These are phyloP conservation scores for Nitzschia sp. DNA, from an alignment of 108 stramenopile species.

Conservation along the genomic window DNA sequence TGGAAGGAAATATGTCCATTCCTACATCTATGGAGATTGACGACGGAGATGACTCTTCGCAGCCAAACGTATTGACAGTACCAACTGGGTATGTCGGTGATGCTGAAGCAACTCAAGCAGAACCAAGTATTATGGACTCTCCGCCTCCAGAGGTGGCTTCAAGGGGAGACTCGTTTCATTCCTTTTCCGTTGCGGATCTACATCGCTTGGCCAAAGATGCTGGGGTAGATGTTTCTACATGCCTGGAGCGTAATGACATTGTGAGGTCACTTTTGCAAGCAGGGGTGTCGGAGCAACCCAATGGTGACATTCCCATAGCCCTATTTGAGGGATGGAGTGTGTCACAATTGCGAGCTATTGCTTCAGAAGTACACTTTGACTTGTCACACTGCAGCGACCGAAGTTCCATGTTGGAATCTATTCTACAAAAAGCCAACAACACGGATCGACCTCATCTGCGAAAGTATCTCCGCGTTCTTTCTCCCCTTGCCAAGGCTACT, in stretches of 20 bases:
- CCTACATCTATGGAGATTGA: no score
- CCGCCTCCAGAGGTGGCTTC: background rate
- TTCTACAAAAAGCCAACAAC: constrained; percentile 15
- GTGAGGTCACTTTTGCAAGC: constrained; percentile 19
- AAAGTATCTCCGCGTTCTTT: constrained; percentile 36
- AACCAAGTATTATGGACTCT: background rate
- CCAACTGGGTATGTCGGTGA: no score
- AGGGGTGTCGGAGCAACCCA: background rate
- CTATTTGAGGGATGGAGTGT: constrained; percentile 25
- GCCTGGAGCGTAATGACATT: constrained; percentile 39
- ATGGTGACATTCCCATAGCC: background rate
- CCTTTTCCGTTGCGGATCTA: constrained; percentile 29
- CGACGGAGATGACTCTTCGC: no score
- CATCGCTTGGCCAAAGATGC: constrained; percentile 17
- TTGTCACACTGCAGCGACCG: constrained; percentile 24
- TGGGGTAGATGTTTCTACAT: constrained; percentile 34
- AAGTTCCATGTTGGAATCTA: constrained; percentile 29
- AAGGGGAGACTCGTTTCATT: constrained; percentile 1
- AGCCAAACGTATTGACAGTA: no score
- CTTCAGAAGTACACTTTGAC: constrained; percentile 31
- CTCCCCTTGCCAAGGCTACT: constrained; percentile 32
- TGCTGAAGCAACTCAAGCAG: background rate
- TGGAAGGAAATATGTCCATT: no score
- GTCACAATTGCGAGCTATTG: constrained; percentile 35
- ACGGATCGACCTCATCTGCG: constrained; percentile 35